These are phyloP conservation scores for Neurospora sp. DNA, from an alignment of 495 filamentous ascomycete genomes.

Conservation along the genomic window DNA sequence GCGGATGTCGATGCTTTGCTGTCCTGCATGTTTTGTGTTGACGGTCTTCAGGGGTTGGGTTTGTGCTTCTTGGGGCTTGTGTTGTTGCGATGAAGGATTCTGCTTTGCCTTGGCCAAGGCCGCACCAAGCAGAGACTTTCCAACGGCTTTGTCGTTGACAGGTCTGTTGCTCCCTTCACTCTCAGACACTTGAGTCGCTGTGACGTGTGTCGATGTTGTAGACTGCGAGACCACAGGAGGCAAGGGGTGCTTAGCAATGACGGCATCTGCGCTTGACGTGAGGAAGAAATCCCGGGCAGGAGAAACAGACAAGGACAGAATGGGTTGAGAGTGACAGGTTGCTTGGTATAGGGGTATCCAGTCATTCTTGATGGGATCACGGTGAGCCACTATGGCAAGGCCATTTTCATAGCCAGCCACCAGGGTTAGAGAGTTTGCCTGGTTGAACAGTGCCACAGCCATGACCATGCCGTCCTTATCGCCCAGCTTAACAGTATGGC, in stretches of 20 bases:
- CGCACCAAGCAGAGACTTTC: constrained; percentile 19
- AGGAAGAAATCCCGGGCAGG: constrained; percentile 53
- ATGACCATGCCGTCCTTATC: constrained; percentile 84
- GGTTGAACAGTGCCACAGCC: constrained; percentile 57
- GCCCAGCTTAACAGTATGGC: constrained; percentile 51
- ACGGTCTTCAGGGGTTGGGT: constrained; percentile 43
- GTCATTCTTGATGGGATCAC: constrained; percentile 12
- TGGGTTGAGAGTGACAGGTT: constrained; percentile 69
- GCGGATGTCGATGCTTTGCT: constrained; percentile 70
- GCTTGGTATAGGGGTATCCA: constrained; percentile 59
- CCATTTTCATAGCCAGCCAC: constrained; percentile 85
- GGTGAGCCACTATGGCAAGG: constrained; percentile 48
- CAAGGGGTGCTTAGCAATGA: constrained; percentile 42
- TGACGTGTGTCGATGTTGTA: neutral
- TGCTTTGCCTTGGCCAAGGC: constrained; percentile 6
- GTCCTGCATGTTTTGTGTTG: constrained; percentile 81
- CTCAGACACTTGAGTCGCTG: neutral
- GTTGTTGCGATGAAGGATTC: constrained; percentile 9
- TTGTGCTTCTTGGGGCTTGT: constrained; percentile 16
- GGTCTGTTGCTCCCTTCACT: neutral
- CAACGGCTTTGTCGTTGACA: neutral
- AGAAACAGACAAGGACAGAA: constrained; percentile 65
- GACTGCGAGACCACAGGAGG: constrained; percentile 14
- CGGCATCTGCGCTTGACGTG: constrained; percentile 72
- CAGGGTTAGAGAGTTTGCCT: constrained; percentile 33